Base-by-base conservation (phyloP, 306 rosid species). In the Abrus precatorius region DNA sequence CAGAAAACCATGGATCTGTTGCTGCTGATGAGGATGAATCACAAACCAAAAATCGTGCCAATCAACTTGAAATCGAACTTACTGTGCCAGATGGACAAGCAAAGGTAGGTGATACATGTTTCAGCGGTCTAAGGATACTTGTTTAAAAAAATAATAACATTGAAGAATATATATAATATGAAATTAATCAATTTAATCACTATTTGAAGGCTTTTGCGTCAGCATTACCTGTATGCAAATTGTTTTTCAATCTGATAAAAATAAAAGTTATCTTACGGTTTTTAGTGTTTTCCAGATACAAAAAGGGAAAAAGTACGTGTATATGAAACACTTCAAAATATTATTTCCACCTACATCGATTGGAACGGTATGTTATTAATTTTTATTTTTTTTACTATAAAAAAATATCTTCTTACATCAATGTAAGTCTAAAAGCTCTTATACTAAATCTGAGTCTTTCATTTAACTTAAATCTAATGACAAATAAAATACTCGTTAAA, bases 281-380 rank as follows among this genome's bases (percentile, higher is more conserved):
- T 62, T 28, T n/a, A 43, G 50, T 20, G 14, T 78, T 74, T 53
- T 66, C 20, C 61, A 83, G 89, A 84, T 74, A 43, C 60, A 59
- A n/a, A 38, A 64, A 48, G 52, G 41, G 72, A 41, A 29, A 28
- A 85, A 57, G 69, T 36, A 36, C 40, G 40, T 36, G 40, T 13
- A 76, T 52, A 59, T 36, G 65, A 56, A 65, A 73, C 55, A 13
- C 2, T 8, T 85, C 43, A 68, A 70, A 29, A 13, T 14, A 20
- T 1, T 88, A 43, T 78, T 83, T 60, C 73, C 84, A 52, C 88
- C 89, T 7, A 3, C 88, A 6, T 69, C 80, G 2, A 57, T 64
- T 33, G 84, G 78, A 83, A 62, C 76, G 65, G 91, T 88, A 85
- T 8, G 80, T 52, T 5, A 55, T 52, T 13, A 4, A 14, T 11